These are phyloP conservation scores for Phytopythium oedochilum DNA, from an alignment of 352 stramenopile species.

Conservation along the genomic window DNA sequence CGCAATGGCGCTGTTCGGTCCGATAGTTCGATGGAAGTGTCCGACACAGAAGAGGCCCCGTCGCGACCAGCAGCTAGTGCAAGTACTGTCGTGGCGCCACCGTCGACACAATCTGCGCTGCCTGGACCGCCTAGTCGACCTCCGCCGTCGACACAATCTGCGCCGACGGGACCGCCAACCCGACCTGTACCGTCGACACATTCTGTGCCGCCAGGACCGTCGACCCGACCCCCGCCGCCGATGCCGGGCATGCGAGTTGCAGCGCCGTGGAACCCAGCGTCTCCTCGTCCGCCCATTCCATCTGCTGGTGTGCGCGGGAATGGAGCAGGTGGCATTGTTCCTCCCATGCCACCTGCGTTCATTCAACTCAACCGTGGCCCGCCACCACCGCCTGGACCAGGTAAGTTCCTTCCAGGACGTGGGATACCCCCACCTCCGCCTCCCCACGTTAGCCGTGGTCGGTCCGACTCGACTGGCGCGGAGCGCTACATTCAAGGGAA, in stretches of 20 bases:
- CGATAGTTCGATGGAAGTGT: conserved; percentile 73
- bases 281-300: conserved; percentile 2
- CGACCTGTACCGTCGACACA: conserved; percentile 3
- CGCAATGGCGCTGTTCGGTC: conserved; percentile 21
- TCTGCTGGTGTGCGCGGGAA: not conserved
- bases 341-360: conserved; percentile 4
- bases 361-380: not conserved
- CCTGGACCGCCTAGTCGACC: conserved; percentile 14
- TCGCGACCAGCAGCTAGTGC: not conserved
- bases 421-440: not conserved
- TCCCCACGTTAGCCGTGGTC: not conserved
- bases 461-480: not conserved
- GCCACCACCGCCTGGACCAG: not conserved
- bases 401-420: not conserved
- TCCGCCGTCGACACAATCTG: conserved; percentile 9
- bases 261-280: conserved; percentile 1
- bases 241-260: not conserved
- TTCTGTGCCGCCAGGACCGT: conserved; percentile 4
- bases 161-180: not conserved
- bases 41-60: conserved; percentile 35
- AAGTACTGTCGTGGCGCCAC: not conserved
- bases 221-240: not conserved
- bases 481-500: not conserved
- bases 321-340: not conserved
- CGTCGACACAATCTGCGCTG: not conserved